Evolutionary conservation across 257 asterid genomes (phyloP), one percentile per base, ranked within the genome.

Genomic region (Solanum pennellii): DNA sequence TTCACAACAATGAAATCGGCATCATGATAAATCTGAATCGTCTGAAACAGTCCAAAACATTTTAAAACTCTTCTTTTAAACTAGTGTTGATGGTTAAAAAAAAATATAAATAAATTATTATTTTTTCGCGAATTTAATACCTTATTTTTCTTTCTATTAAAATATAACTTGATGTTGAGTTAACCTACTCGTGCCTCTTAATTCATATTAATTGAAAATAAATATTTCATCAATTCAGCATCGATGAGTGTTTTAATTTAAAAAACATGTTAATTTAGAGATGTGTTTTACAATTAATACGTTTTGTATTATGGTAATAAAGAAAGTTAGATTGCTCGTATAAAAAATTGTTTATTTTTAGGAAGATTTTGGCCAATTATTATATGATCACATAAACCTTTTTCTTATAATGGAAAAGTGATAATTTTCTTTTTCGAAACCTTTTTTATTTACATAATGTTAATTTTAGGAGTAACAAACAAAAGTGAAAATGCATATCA

Each of bases 231-330:
- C 1, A 18, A 52, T 3, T 52, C 23, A 52, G 0, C 2, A 52
- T 16, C 2, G 5, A 18, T 56, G 11, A 56, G n/a, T 18, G n/a
- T 56, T 56, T 56, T 56, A 56, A 56, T 20, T 18, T 5, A 56
- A 56, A 56, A 4, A 59, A 0, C 0, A 0, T 20, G 0, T 59
- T 59, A 20, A 1, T 59, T 1, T 59, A 20, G 66, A 7, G 5
- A 5, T 20, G 66, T 59, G 5, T 59, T 59, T 59, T 59, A 59
- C 1, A 1, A 59, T 20, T 59, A 59, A 59, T 12, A 20, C 66
- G 8, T 7, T 16, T 72, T 15, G 1, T 72, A 72, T 72, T 35
- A 72, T 72, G 41, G 16, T 72, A 9, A 72, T 35, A 35, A 35
- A 8, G 27, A 23, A 75, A 42, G 35, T 75, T 23, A 37, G 83